These are phyloP conservation scores for Chaetoceros muelleri DNA, from an alignment of 108 stramenopile species.

Conservation along the genomic window DNA sequence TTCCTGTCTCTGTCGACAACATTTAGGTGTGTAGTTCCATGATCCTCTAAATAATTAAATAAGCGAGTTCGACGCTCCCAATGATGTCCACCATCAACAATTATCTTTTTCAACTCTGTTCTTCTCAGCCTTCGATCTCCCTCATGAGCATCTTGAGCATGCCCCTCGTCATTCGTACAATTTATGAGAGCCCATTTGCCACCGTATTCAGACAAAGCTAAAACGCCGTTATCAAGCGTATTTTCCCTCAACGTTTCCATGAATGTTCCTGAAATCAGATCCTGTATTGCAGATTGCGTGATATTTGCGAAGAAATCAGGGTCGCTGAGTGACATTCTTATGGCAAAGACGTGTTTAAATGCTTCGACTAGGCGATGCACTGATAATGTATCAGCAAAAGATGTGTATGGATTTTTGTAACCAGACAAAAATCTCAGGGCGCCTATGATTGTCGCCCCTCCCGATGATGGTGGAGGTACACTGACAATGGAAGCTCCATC, in stretches of 20 bases:
- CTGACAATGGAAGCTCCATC: slow-evolving; percentile 48
- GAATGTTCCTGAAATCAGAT: slow-evolving; percentile 33
- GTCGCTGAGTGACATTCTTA: slow-evolving; percentile 77
- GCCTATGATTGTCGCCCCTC: slow-evolving; percentile 72
- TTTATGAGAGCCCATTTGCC: slow-evolving; percentile 66
- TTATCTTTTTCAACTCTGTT: neutral
- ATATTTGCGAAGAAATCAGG: slow-evolving; percentile 29
- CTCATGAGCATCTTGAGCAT: slow-evolving; percentile 35
- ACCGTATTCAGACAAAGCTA: slow-evolving; percentile 37
- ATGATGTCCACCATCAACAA: neutral
- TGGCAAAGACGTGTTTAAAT: slow-evolving; percentile 64
- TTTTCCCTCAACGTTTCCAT: slow-evolving; percentile 43
- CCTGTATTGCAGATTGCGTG: slow-evolving; percentile 28
- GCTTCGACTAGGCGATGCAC: slow-evolving; percentile 65
- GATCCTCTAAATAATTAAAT: slow-evolving; percentile 70
- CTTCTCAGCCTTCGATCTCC: slow-evolving; percentile 34
- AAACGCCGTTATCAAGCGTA: slow-evolving; percentile 24
- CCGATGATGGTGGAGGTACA: slow-evolving; percentile 70
- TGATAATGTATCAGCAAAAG: slow-evolving; percentile 40
- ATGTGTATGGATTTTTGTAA: slow-evolving; percentile 31
- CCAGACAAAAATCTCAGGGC: slow-evolving; percentile 48
- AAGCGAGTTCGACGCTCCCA: slow-evolving; percentile 17
- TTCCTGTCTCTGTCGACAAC: slow-evolving; percentile 72
- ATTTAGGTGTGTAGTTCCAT: slow-evolving; percentile 66
- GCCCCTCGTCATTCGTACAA: slow-evolving; percentile 13